phyloP scores from a whole-genome alignment of 441 rosid species.

The Croton laevigatus region DNA sequence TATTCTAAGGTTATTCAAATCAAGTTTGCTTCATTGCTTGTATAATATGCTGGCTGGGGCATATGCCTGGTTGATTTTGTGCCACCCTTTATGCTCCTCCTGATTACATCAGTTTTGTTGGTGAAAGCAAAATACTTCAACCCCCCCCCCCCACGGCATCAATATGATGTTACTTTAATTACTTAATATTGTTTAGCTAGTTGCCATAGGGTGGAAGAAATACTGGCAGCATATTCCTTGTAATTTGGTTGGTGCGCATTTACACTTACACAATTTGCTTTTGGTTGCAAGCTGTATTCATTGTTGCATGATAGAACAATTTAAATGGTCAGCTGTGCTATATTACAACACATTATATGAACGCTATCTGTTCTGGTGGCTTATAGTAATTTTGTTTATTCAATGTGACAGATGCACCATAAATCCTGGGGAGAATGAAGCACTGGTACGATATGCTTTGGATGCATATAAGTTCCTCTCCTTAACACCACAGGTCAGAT shows the following conservation, averaged over 20 bases:
- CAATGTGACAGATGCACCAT: conserved; percentile 71
- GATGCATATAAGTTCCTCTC: conserved; percentile 79
- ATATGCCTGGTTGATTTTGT: background rate
- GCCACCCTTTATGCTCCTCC: background rate
- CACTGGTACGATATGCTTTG: conserved; percentile 85
- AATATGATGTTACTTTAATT: too few relatives aligned
- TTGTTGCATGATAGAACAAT: background rate
- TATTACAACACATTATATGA: background rate
- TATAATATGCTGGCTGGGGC: conserved; percentile 3
- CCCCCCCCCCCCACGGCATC: background rate
- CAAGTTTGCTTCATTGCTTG: background rate
- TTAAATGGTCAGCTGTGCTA: background rate
- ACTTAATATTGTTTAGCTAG: background rate
- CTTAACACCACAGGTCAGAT: conserved; percentile 75
- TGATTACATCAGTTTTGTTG: background rate
- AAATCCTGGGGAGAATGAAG: conserved; percentile 95
- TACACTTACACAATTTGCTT: background rate
- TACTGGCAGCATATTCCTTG: background rate
- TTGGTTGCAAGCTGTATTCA: background rate
- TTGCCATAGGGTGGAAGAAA: background rate
- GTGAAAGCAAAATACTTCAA: background rate
- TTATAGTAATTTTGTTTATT: background rate
- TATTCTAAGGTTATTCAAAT: background rate
- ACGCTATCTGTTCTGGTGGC: background rate
- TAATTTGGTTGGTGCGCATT: background rate